A percentile compares a stretch with the other conserved stretches of the same genome.
Evolutionary conservation across 768 basidiomycete species (phyloP).

Genomic region (Tulasnella sp.): DNA sequence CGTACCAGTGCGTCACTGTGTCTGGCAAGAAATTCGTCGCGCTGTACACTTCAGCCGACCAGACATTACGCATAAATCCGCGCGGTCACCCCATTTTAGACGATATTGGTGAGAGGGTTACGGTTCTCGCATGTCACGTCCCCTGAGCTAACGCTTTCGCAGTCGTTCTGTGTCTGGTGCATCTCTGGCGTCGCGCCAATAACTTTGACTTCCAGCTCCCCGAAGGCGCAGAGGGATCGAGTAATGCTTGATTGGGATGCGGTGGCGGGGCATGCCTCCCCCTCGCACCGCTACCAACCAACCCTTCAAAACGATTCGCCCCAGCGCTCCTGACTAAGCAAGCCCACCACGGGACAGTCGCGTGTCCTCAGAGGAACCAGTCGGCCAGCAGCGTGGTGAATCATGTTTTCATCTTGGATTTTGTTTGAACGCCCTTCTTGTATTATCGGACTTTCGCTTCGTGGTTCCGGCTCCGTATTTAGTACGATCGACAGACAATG

Average conservation of each 20-base stretch:
- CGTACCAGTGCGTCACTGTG: conserved; percentile 10
- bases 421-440: not conserved
- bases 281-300: no score
- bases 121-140: not conserved
- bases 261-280: not conserved
- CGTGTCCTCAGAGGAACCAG: not conserved
- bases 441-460: not conserved
- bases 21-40: conserved; percentile 12
- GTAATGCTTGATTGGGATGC: not conserved
- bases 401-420: not conserved
- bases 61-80: conserved; percentile 3
- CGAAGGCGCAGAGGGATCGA: not conserved
- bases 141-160: not conserved
- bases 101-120: conserved; percentile 5
- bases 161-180: conserved; percentile 11
- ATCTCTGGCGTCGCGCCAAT: conserved; percentile 14
- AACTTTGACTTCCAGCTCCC: conserved; percentile 13
- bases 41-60: not conserved
- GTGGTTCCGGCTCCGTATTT: not conserved
- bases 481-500: not conserved
- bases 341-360: not conserved
- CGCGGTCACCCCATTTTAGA: conserved; percentile 9
- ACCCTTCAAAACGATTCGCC: no score
- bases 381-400: not conserved
- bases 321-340: not conserved